Evolutionary conservation across 164 flowering plant species (phyloP).

Genomic region (Vitis labrusca): DNA sequence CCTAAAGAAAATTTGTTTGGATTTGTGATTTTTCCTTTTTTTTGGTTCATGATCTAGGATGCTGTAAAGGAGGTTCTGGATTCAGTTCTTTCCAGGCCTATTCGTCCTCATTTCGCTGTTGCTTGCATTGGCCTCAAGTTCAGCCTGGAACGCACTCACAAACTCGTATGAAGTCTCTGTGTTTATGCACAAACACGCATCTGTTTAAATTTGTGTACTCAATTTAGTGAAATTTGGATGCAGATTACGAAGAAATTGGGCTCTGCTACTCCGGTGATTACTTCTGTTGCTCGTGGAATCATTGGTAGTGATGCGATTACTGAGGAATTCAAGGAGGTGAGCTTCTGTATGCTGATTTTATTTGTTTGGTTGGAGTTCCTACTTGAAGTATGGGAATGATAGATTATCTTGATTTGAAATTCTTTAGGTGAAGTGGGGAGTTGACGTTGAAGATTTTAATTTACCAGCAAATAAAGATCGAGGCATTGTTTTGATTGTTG

Average conservation of each 20-base stretch:
- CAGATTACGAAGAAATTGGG: slow-evolving; percentile 49
- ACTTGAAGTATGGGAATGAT: not conserved
- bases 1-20: not conserved
- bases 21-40: not conserved
- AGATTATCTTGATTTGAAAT: not conserved
- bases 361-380: no score
- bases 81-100: slow-evolving; percentile 62
- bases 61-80: slow-evolving; percentile 58
- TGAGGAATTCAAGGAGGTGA: slow-evolving; percentile 57
- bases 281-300: slow-evolving; percentile 45
- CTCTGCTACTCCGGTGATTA: slow-evolving; percentile 40
- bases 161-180: slow-evolving; percentile 32
- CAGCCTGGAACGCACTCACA: slow-evolving; percentile 26
- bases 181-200: not conserved
- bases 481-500: slow-evolving; percentile 56
- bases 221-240: slow-evolving; percentile 1
- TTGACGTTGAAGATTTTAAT: not conserved
- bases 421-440: slow-evolving; percentile 41
- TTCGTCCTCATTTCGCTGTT: slow-evolving; percentile 79
- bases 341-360: no score
- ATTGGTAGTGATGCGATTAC: slow-evolving; percentile 56
- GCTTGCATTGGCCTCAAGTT: slow-evolving; percentile 31
- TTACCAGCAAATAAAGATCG: slow-evolving; percentile 9
- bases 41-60: slow-evolving; percentile 29
- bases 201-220: not conserved